Evolutionary conservation across 306 rosid genomes (phyloP).

Genomic region (Dryas drummondii): DNA sequence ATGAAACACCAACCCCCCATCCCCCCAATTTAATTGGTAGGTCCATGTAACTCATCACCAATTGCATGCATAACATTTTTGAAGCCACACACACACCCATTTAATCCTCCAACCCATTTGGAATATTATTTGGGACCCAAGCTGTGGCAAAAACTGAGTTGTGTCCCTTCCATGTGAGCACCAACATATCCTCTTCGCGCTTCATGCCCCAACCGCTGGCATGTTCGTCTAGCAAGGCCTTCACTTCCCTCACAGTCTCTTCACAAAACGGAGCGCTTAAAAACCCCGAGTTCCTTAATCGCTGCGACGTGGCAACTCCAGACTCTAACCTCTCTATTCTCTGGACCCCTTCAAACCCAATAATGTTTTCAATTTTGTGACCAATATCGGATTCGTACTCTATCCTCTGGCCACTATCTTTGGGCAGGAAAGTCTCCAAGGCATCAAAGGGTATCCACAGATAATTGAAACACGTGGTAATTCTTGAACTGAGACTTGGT

Average conservation of each 20-base stretch:
- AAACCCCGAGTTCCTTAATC: constrained; percentile 64
- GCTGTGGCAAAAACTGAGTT: constrained; percentile 81
- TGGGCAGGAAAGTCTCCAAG: constrained; percentile 80
- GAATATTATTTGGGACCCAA: constrained; percentile 57
- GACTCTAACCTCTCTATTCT: constrained; percentile 75
- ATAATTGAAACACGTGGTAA: constrained; percentile 73
- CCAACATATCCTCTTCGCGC: constrained; percentile 75
- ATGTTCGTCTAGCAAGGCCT: constrained; percentile 80
- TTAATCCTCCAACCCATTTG: constrained; percentile 40
- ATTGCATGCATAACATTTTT: background rate
- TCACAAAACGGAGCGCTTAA: constrained; percentile 56
- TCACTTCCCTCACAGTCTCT: constrained; percentile 64
- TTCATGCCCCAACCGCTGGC: constrained; percentile 99
- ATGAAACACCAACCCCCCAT: too few species aligned
- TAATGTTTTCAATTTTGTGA: constrained; percentile 75
- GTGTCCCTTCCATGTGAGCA: constrained; percentile 96
- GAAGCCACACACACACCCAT: background rate
- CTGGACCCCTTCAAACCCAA: constrained; percentile 67
- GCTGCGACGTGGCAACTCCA: constrained; percentile 45
- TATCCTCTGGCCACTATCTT: constrained; percentile 75
- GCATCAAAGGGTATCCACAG: constrained; percentile 97
- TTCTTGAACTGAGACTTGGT: constrained; percentile 65
- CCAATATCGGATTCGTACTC: constrained; percentile 88
- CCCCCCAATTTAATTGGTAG: too few species aligned
- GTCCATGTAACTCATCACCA: too few species aligned